These are phyloP conservation scores for Xylaria nigripes DNA, from an alignment of 495 filamentous ascomycete species.

Conservation along the genomic window DNA sequence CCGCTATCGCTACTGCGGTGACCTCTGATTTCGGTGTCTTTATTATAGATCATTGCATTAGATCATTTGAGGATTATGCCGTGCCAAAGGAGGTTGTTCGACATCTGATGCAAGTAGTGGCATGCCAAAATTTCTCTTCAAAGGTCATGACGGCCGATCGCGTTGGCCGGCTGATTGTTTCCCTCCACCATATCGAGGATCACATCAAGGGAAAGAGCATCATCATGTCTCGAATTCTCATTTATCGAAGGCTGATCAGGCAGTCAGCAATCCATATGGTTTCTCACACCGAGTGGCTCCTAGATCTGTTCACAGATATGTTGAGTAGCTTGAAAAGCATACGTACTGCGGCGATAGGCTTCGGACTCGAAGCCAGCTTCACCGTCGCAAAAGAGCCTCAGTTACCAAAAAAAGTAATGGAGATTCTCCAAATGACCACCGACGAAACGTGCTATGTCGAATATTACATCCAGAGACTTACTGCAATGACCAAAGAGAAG, in stretches of 20 bases:
- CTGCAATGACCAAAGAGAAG: slow-evolving; percentile 57
- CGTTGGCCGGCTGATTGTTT: slow-evolving; percentile 55
- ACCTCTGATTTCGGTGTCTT: slow-evolving; percentile 70
- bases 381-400: slow-evolving; percentile 55
- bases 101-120: slow-evolving; percentile 68
- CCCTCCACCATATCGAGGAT: slow-evolving; percentile 62
- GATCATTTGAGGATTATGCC: slow-evolving; percentile 45
- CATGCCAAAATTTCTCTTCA: slow-evolving; percentile 64
- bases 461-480: slow-evolving; percentile 58
- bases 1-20: slow-evolving; percentile 53
- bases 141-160: slow-evolving; percentile 65
- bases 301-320: slow-evolving; percentile 72
- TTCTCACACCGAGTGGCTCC: slow-evolving; percentile 61
- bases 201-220: slow-evolving; percentile 70
- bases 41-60: slow-evolving; percentile 69
- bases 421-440: slow-evolving; percentile 52
- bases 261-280: slow-evolving; percentile 62
- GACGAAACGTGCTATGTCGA: slow-evolving; percentile 54
- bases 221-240: slow-evolving; percentile 58
- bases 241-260: slow-evolving; percentile 66
- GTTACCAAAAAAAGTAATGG: slow-evolving; percentile 54
- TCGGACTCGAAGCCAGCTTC: slow-evolving; percentile 60
- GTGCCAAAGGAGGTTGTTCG: slow-evolving; percentile 69
- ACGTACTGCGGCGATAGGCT: slow-evolving; percentile 59
- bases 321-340: slow-evolving; percentile 71